These are phyloP conservation scores for Rhizophora apiculata DNA, from an alignment of 345 rosid species.

Conservation along the genomic window DNA sequence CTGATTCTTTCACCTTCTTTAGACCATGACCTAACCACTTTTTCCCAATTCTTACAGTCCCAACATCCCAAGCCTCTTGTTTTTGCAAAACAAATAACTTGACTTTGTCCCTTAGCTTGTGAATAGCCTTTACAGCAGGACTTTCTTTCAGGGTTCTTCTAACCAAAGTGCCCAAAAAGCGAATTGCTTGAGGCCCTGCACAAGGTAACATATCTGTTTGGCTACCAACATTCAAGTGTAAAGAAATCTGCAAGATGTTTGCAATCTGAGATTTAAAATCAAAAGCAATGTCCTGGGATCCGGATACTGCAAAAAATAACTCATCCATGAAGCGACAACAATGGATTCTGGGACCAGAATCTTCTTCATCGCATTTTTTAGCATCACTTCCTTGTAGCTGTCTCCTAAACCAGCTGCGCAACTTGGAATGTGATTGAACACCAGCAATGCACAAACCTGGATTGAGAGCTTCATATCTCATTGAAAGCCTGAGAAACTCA, in stretches of 20 bases:
- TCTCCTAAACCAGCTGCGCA: slow-evolving; percentile 80
- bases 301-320: slow-evolving; percentile 68
- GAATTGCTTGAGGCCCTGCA: slow-evolving; percentile 46
- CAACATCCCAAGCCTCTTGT: slow-evolving; percentile 78
- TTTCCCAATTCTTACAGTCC: slow-evolving; percentile 70
- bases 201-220: slow-evolving; percentile 45
- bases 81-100: slow-evolving; percentile 61
- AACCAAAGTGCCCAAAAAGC: slow-evolving; percentile 63
- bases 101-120: slow-evolving; percentile 86
- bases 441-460: slow-evolving; percentile 26
- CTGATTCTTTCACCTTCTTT: slow-evolving; percentile 89
- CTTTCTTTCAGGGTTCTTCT: slow-evolving; percentile 54
- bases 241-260: slow-evolving; percentile 42
- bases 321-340: slow-evolving; percentile 86
- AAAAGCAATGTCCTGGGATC: slow-evolving; percentile 54
- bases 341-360: slow-evolving; percentile 44
- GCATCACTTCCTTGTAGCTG: slow-evolving; percentile 53
- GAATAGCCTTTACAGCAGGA: slow-evolving; percentile 65
- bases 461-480: slow-evolving; percentile 76
- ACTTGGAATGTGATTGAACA: slow-evolving; percentile 44
- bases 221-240: slow-evolving; percentile 49
- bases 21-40: slow-evolving; percentile 91
- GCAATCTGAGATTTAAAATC: slow-evolving; percentile 52
- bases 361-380: slow-evolving; percentile 21
- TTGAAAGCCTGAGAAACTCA: slow-evolving; percentile 64